Conservation (phyloP, 371 early-diverging fungal genomes). For the Zychaea mexicana region DNA sequence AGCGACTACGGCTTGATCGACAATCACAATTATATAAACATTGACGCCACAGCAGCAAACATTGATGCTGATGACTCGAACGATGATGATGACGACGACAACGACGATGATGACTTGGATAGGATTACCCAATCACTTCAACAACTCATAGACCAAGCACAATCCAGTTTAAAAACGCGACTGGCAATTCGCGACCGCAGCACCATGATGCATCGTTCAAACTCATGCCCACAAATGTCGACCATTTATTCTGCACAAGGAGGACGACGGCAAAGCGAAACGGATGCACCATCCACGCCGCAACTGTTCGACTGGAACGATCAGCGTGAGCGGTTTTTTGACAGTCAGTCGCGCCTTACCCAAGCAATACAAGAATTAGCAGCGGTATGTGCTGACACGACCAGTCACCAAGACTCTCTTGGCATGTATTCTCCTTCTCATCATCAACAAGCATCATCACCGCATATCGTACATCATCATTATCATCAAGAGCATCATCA, state of each 20-base stretch:
- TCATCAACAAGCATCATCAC: background rate
- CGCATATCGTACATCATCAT: slow-evolving; percentile 3
- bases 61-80: background rate
- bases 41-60: background rate
- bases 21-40: background rate
- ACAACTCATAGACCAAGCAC: slow-evolving; percentile 15
- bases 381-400: no score
- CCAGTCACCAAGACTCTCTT: background rate
- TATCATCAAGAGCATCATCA: background rate
- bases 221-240: slow-evolving; percentile 11
- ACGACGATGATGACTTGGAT: background rate
- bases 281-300: slow-evolving; percentile 2
- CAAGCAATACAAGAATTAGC: slow-evolving; percentile 9
- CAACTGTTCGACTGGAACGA: background rate
- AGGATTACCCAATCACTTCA: slow-evolving; percentile 3
- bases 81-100: background rate
- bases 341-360: slow-evolving; percentile 6
- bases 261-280: slow-evolving; percentile 1
- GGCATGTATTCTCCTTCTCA: background rate
- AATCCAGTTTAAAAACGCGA: slow-evolving; percentile 11
- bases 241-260: background rate
- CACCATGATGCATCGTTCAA: slow-evolving; percentile 11
- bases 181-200: slow-evolving; percentile 13
- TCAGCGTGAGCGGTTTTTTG: slow-evolving; percentile 5
- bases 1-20: background rate